Conservation (phyloP, 495 filamentous ascomycete species). For the Aspergillus heteromorphus region DNA sequence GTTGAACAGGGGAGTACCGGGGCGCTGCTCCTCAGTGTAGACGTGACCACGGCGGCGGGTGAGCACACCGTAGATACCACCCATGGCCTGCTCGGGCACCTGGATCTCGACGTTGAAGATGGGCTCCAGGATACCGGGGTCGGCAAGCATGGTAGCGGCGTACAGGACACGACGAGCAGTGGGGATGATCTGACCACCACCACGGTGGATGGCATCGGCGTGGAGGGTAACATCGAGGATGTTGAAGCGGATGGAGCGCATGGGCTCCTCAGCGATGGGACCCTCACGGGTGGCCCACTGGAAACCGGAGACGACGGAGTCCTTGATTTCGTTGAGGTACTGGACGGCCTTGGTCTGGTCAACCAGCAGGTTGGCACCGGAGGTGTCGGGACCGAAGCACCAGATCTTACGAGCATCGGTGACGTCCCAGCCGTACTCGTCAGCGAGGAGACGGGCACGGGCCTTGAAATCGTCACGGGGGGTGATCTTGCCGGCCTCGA, state of each 20-base stretch:
- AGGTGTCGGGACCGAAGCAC: slow-evolving; percentile 98
- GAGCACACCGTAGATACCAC: slow-evolving; percentile 99
- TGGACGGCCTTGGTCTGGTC: slow-evolving; percentile 99
- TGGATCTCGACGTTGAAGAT: slow-evolving; percentile 99
- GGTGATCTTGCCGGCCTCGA: slow-evolving; percentile 85
- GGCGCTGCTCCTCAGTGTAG: slow-evolving; percentile 95
- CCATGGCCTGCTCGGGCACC: slow-evolving; percentile 97
- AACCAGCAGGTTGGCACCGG: slow-evolving; percentile 94
- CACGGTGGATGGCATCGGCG: slow-evolving; percentile 99
- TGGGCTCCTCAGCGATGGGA: slow-evolving; percentile 95
- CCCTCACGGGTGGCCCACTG: slow-evolving; percentile 99
- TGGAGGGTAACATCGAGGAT: slow-evolving; percentile 99
- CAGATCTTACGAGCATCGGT: slow-evolving; percentile 99
- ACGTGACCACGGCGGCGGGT: slow-evolving; percentile 98
- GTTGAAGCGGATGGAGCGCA: slow-evolving; percentile 96
- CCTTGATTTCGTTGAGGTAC: slow-evolving; percentile 99
- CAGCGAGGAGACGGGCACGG: slow-evolving; percentile 92
- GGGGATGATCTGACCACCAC: slow-evolving; percentile 97
- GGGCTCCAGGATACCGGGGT: slow-evolving; percentile 88
- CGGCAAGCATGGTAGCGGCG: slow-evolving; percentile 84
- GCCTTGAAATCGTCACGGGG: slow-evolving; percentile 99
- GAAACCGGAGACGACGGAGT: slow-evolving; percentile 99
- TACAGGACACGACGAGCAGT: slow-evolving; percentile 97
- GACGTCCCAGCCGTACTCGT: slow-evolving; percentile 98
- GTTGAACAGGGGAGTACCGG: slow-evolving; percentile 98